Base-by-base conservation (phyloP, 2,329 filamentous ascomycete species). In the Xylariaceae sp. region DNA sequence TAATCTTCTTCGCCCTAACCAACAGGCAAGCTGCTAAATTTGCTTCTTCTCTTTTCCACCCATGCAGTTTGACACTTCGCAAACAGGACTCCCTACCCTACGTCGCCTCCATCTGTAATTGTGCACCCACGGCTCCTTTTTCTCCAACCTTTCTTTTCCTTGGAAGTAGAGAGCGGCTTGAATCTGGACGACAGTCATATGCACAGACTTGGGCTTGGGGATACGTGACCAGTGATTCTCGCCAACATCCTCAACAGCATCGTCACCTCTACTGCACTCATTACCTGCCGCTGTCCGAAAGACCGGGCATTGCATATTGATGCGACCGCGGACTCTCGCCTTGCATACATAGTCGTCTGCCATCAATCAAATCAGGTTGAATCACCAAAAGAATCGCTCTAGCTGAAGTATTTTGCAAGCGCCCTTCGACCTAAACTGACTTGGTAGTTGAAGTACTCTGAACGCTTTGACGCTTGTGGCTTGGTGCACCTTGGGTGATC, bases 161-260 rank as follows among this genome's bases (percentile, higher is more conserved):
- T 22, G 36, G 41, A 50, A 49, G 47, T 51, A 51, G 47, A 49
- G 48, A 42, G n/a, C n/a, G 39, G 46, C 48, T 21, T 46, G 42
- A 41, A 43, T 26, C 21, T 9, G 21, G 41, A 39, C 56, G 32
- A 55, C 54, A 30, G 39, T 42, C 46, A 47, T 51, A 36, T 51
- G 47, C 53, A 44, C 43, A 47, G 8, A 34, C 30, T 54, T 53
- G 37, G 41, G 32, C 30, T 54, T 53, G 37, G 41, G 49, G 54
- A 51, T 54, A 52, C 54, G 57, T 59, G 51, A 59, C 42, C 47
- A 45, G 54, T 59, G 51, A 57, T 56, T 59, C 48, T 51, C 32
- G 13, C 48, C 46, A 37, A 41, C 34, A 2, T n/a, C 29, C 18
- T 34, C 47, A 8, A 36, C 32, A 22, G 16, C 47, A 34, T 41